These are phyloP conservation scores for Vitis hybrid DNA, from an alignment of 177 flowering plant species.

Conservation along the genomic window DNA sequence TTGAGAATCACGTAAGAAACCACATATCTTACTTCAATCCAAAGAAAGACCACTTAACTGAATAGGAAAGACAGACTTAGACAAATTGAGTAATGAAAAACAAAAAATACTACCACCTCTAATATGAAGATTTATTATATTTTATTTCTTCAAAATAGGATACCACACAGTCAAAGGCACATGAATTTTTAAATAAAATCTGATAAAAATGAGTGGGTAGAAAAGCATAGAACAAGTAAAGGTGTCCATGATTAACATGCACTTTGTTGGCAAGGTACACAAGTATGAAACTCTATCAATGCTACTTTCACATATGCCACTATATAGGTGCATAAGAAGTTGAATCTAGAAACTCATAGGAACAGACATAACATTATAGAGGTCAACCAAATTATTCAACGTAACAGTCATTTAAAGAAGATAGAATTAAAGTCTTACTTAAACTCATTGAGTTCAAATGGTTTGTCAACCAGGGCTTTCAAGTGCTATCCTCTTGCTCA, in stretches of 20 bases:
- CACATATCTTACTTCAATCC: not conserved
- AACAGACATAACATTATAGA: not conserved
- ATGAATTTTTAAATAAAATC: not conserved
- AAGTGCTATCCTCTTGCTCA: slow-evolving; percentile 48
- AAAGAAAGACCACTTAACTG: not conserved
- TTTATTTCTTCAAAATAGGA: not conserved
- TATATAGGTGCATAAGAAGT: too few species aligned
- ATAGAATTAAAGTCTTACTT: slow-evolving; percentile 4
- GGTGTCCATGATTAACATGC: not conserved
- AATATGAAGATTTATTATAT: not conserved
- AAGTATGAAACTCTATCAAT: not conserved
- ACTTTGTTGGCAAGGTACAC: not conserved
- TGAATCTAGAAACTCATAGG: too few species aligned
- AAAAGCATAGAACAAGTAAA: not conserved
- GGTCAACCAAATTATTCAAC: not conserved
- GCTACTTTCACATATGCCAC: not conserved
- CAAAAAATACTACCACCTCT: not conserved
- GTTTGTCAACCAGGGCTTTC: slow-evolving; percentile 13
- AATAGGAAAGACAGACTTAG: not conserved
- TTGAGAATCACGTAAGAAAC: not conserved
- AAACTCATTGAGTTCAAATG: not conserved
- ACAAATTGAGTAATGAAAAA: not conserved
- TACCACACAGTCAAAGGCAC: not conserved
- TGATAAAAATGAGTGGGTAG: not conserved
- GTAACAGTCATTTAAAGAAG: not conserved